Evolutionary conservation across 768 basidiomycete genomes (phyloP).

Genomic region (Hypholoma sublateritium): DNA sequence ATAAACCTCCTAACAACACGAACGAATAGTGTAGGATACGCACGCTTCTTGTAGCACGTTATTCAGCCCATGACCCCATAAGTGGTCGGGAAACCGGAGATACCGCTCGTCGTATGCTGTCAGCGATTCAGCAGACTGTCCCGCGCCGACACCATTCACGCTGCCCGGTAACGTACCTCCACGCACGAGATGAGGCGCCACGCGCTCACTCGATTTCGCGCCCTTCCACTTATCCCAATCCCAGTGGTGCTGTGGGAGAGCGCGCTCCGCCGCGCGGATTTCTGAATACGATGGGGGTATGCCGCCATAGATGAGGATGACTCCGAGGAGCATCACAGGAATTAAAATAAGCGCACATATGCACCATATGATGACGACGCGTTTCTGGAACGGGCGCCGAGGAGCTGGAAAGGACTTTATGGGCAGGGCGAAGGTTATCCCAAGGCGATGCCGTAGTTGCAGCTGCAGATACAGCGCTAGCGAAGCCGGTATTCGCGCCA

Average conservation of each 20-base stretch:
- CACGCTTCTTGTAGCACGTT: slow-evolving; percentile 64
- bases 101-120: slow-evolving; percentile 25
- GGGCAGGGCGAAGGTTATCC: background rate
- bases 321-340: slow-evolving; percentile 1
- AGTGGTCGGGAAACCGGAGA: slow-evolving; percentile 50
- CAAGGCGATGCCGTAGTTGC: background rate
- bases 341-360: background rate
- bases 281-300: slow-evolving; percentile 21
- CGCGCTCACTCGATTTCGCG: background rate
- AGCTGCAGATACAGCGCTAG: background rate
- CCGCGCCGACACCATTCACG: no score
- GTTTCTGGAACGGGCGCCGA: background rate
- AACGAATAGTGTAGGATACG: slow-evolving; percentile 22
- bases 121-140: background rate
- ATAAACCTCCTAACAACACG: background rate
- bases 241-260: slow-evolving; percentile 22
- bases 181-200: no score
- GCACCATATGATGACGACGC: background rate
- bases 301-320: slow-evolving; percentile 20
- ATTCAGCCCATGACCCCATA: slow-evolving; percentile 64
- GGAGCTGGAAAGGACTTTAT: background rate
- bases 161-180: no score
- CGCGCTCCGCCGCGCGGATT: slow-evolving; percentile 13
- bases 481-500: background rate
- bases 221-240: background rate